Conservation (phyloP, 2,329 filamentous ascomycete species). For the Grosmannia clavigera region DNA sequence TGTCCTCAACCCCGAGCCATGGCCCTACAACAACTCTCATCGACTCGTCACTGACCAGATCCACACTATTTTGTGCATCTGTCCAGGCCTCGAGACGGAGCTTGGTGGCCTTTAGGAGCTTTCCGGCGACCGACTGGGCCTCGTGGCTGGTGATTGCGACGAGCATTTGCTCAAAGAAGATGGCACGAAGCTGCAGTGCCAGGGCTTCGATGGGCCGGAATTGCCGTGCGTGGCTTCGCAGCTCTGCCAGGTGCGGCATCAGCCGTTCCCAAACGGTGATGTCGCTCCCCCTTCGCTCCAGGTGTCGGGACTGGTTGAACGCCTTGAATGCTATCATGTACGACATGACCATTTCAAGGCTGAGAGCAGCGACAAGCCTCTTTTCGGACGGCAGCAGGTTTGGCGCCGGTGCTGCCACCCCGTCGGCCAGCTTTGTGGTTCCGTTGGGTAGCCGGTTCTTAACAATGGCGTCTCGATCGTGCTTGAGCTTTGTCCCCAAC, state of each 20-base stretch:
- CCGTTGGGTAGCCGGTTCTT: constrained; percentile 13
- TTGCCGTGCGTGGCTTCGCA: constrained; percentile 25
- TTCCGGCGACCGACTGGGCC: constrained; percentile 18
- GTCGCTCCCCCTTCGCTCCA: constrained; percentile 32
- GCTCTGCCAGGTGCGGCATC: constrained; percentile 30
- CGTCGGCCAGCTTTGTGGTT: constrained; percentile 13
- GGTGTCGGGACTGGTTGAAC: constrained; percentile 29
- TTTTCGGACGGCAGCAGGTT: constrained; percentile 19
- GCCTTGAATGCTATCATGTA: constrained; percentile 43
- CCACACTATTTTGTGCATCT: constrained; percentile 17
- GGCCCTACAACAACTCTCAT: constrained; percentile 22
- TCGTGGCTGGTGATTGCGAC: constrained; percentile 18
- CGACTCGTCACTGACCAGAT: constrained; percentile 18
- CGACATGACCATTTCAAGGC: constrained; percentile 36
- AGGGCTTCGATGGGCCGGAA: constrained; percentile 25
- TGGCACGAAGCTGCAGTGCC: constrained; percentile 29
- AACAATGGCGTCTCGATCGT: constrained; percentile 36
- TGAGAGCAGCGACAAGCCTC: constrained; percentile 29
- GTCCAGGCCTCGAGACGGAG: constrained; percentile 17
- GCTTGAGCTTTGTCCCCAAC: constrained; percentile 40
- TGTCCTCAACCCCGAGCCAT: constrained; percentile 33
- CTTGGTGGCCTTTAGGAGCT: constrained; percentile 14
- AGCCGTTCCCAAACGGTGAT: constrained; percentile 29
- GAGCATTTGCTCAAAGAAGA: constrained; percentile 31
- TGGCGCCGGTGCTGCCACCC: neutral